Base-by-base conservation (phyloP, 768 basidiomycete species). In the Mrakia frigida region DNA sequence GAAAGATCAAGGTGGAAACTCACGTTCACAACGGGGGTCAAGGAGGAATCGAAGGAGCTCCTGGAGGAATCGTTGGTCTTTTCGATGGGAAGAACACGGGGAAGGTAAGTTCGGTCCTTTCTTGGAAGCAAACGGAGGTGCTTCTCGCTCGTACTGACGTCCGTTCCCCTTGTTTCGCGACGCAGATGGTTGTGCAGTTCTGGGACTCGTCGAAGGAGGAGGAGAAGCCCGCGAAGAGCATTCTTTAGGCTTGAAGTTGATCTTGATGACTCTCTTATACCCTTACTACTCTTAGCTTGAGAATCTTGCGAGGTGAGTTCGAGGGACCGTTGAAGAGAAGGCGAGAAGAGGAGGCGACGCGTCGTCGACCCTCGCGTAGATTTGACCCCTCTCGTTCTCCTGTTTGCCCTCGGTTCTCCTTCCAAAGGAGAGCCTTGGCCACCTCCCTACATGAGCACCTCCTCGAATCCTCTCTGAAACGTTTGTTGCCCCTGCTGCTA, bases 41-140 rank as follows among this genome's bases (percentile, higher is more conserved):
- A 43, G 59, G 52, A 1, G 50, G 59, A 39, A 56, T 73, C 41
- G 60, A 74, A 35, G 73, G 35, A 43, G 21, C 39, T 23, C 73
- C 73, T 3, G n/a, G 73, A 2, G 73, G 41, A 21, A 41, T 74
- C 56, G 73, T 43, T 7, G 73, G 52, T 6, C n/a, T 74, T 7
- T 74, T 74, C 59, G 39, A 65, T 3, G 73, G 73, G 2, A 33
- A 74, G 39, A 74, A 74, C 53, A 63, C 63, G 41, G 73, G 73
- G n/a, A 74, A 74, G 60, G 31, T 74, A 33, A 25, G 56, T 6
- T 13, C 25, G 0, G 0, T 28, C 1, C 23, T 28, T 56, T 16
- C 56, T 56, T 11, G 28, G 3, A 28, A 56, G 56, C n/a, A 7
- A 25, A 3, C 23, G 18, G n/a, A n/a, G n/a, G n/a, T n/a, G n/a